A percentile compares a stretch with the other conserved stretches of the same genome.
Conservation (phyloP, 495 filamentous ascomycete species). For the Podospora comata region DNA sequence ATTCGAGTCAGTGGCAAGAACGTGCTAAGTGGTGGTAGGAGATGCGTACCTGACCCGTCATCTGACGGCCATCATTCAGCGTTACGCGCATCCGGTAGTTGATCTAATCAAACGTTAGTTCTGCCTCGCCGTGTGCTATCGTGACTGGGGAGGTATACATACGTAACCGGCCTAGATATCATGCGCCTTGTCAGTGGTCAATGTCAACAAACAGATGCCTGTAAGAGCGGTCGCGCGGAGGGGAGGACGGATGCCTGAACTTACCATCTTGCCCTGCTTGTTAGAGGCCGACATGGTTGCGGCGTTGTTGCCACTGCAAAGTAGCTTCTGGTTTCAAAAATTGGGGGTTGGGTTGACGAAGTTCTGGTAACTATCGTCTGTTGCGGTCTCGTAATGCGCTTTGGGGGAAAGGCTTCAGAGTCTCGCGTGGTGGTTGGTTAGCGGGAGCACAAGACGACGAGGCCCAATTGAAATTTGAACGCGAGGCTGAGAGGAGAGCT, state of each 20-base stretch:
- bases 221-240: conserved; percentile 30
- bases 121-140: background rate
- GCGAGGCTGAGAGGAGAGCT: conserved; percentile 35
- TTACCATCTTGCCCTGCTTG: conserved; percentile 99
- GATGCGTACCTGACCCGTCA: conserved; percentile 79
- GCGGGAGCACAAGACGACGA: conserved; percentile 8
- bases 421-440: conserved; percentile 37
- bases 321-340: conserved; percentile 65
- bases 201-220: conserved; percentile 56
- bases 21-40: background rate
- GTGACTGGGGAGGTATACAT: conserved; percentile 44
- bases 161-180: conserved; percentile 86
- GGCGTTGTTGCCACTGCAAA: conserved; percentile 55
- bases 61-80: conserved; percentile 90
- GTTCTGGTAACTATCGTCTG: conserved; percentile 25
- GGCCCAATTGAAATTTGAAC: conserved; percentile 25
- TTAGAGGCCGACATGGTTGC: conserved; percentile 82
- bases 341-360: conserved; percentile 35
- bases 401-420: conserved; percentile 34
- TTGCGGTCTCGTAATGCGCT: conserved; percentile 27
- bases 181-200: conserved; percentile 61
- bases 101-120: conserved; percentile 63
- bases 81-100: conserved; percentile 99
- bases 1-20: conserved; percentile 24
- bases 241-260: conserved; percentile 38